A percentile compares a stretch with the other conserved stretches of the same genome.
Evolutionary conservation across 768 basidiomycete genomes (phyloP).

Genomic region (Gloeostereum incarnatum): DNA sequence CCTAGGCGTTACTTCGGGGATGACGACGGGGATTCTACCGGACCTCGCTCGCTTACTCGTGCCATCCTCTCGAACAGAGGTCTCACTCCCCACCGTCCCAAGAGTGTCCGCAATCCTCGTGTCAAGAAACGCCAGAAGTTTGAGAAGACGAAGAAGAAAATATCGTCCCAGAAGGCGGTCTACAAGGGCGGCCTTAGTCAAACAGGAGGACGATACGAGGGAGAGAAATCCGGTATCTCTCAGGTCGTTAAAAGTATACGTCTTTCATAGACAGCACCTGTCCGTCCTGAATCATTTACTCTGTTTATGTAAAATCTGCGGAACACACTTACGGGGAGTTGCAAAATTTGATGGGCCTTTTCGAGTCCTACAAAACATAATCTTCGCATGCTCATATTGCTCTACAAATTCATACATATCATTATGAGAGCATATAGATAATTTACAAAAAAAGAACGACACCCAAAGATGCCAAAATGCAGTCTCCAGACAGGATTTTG

Average conservation of each 20-base stretch:
- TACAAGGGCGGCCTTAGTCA: slow-evolving; percentile 81
- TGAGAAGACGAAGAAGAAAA: slow-evolving; percentile 92
- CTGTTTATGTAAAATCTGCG: too few relatives aligned
- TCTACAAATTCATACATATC: too few relatives aligned
- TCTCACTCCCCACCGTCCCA: slow-evolving; percentile 82
- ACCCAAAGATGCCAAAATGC: too few relatives aligned
- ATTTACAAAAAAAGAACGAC: too few relatives aligned
- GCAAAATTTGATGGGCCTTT: too few relatives aligned
- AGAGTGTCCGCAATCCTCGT: slow-evolving; percentile 90
- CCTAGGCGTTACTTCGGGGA: slow-evolving; percentile 21
- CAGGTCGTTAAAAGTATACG: slow-evolving; percentile 83
- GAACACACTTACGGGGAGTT: too few relatives aligned
- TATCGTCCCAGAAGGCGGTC: slow-evolving; percentile 83
- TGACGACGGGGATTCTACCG: slow-evolving; percentile 29
- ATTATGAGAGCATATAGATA: too few relatives aligned
- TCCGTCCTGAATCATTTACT: too few relatives aligned
- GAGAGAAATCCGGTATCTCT: slow-evolving; percentile 90
- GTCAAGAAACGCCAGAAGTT: slow-evolving; percentile 94
- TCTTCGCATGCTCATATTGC: too few relatives aligned
- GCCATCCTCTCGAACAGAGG: slow-evolving; percentile 93
- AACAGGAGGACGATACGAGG: slow-evolving; percentile 68
- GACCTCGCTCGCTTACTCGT: slow-evolving; percentile 83
- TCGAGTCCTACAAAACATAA: too few relatives aligned
- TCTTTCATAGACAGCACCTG: too few relatives aligned
- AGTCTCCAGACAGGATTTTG: too few relatives aligned